These are phyloP conservation scores for Isabelozyma rhagii DNA, from an alignment of 805 yeast genomes.

Conservation along the genomic window DNA sequence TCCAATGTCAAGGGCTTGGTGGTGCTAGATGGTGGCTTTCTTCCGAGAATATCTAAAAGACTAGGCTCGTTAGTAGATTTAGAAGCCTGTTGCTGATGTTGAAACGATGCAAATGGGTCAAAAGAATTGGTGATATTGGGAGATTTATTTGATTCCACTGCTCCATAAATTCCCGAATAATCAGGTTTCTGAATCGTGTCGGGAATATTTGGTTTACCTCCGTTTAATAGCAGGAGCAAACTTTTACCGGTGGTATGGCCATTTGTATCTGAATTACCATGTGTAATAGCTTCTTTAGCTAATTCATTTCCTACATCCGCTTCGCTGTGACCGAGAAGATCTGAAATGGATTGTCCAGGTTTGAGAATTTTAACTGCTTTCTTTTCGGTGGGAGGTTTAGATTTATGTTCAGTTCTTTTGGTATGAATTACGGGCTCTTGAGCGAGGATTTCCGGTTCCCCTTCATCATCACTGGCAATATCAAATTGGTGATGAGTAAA, in stretches of 20 bases:
- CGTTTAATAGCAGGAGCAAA: constrained; percentile 19
- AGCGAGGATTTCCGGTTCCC: constrained; percentile 5
- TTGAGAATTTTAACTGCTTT: constrained; percentile 22
- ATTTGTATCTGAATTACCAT: not conserved
- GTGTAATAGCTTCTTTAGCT: no score
- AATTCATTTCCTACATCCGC: no score
- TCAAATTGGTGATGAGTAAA: constrained; percentile 22
- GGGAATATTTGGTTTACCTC: constrained; percentile 2
- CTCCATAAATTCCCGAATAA: constrained; percentile 2
- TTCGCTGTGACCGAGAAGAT: not conserved
- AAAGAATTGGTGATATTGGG: not conserved
- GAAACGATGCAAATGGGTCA: not conserved
- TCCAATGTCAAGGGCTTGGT: constrained; percentile 7
- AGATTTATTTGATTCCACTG: not conserved
- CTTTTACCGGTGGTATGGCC: constrained; percentile 11
- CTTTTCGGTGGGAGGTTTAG: constrained; percentile 4
- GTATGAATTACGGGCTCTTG: not conserved
- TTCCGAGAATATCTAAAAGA: constrained; percentile 10
- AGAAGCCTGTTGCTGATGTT: not conserved
- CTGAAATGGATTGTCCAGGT: constrained; percentile 22
- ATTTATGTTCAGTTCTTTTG: not conserved
- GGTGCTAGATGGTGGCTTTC: constrained; percentile 1
- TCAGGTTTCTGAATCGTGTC: not conserved
- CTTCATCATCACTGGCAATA: constrained; percentile 37
- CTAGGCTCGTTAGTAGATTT: constrained; percentile 3